Evolutionary conservation across 2,329 filamentous ascomycete species (phyloP), one percentile per base, ranked within the genome.

Genomic region (Penicillium sp.): DNA sequence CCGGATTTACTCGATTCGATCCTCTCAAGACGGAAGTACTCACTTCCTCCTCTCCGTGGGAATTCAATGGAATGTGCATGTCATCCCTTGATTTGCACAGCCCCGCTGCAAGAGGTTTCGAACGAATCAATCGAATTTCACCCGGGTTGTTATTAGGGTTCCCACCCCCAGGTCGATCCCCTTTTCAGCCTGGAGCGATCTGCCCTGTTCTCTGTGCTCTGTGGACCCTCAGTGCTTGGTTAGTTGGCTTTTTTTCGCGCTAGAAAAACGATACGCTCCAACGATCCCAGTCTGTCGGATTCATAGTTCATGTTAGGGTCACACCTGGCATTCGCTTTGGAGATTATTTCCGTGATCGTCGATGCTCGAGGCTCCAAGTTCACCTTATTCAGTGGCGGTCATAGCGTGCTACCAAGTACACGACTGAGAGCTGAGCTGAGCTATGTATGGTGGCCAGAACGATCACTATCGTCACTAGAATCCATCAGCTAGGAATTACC

Each of bases 81-180:
- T 61, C 59, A 65, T 64, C 61, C 61, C 61, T 64, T 64, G 61
- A 62, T 65, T 65, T 62, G 56, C 58, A 62, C 59, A 58, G 61
- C 61, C 62, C 55, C 51, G 43, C 43, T 52, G 51, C 49, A 54
- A 37, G 33, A 18, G 11, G 40, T 5, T 28, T 28, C 24, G 49
- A 33, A 24, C 26, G 19, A 36, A 33, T 6, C 9, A 33, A 14
- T 13, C 31, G 31, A 33, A 13, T 10, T 51, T 58, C 51, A 60
- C 55, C 54, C 52, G 51, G 57, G 57, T 46, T 48, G 50, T 11
- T 24, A n/a, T n/a, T n/a, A n/a, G n/a, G n/a, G n/a, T n/a, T n/a
- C n/a, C n/a, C n/a, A n/a, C n/a, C n/a, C n/a, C n/a, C n/a, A 7
- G 18, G 18, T 21, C 18, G 37, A 40, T 40, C 42, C 13, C 10